These are phyloP conservation scores for Reutealis trisperma DNA, from an alignment of 345 rosid species.

Conservation along the genomic window DNA sequence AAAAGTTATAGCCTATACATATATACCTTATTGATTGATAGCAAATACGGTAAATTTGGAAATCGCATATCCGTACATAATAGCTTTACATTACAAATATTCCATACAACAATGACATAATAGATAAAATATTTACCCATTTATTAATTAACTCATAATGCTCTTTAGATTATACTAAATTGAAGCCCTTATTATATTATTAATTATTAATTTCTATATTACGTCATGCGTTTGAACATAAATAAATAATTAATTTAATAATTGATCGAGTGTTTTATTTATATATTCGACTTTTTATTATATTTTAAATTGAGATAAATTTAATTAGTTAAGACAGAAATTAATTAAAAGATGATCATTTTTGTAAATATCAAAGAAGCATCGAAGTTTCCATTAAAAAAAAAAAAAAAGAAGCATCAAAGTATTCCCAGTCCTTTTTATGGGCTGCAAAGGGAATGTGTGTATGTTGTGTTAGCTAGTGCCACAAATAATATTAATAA, in stretches of 20 bases:
- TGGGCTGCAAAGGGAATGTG: constrained; percentile 15
- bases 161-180: no score
- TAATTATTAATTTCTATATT: no score
- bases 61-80: neutral
- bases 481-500: neutral
- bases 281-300: no score
- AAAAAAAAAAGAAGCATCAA: neutral
- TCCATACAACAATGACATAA: neutral
- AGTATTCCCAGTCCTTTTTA: neutral
- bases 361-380: neutral
- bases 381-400: neutral
- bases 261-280: no score
- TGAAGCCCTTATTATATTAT: no score
- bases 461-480: neutral
- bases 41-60: neutral
- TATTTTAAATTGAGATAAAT: no score
- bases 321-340: no score
- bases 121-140: no score
- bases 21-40: neutral
- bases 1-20: neutral
- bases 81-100: neutral
- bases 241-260: no score
- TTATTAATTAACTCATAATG: no score
- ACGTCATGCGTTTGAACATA: no score
- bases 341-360: no score